Evolutionary conservation across 192 early-diverging fungal species (phyloP).

Genomic region (Dissophora globulifera): DNA sequence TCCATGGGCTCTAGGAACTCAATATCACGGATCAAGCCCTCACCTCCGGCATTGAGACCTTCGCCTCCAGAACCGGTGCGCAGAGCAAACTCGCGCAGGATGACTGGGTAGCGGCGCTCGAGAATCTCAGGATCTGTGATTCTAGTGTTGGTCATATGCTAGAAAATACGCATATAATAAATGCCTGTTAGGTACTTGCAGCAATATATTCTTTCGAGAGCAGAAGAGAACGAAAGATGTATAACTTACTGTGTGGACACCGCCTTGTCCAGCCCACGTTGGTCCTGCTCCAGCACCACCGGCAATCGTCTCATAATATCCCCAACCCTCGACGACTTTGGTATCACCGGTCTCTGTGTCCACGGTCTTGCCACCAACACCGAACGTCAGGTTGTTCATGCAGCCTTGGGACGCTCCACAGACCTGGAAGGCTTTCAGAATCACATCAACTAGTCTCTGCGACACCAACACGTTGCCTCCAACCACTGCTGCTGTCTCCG

Average conservation of each 20-base stretch:
- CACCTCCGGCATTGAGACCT: constrained; percentile 82
- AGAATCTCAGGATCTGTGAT: constrained; percentile 98
- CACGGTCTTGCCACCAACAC: constrained; percentile 69
- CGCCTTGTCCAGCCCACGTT: constrained; percentile 86
- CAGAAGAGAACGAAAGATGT: too few species aligned
- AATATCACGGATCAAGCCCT: constrained; percentile 93
- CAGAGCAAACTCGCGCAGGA: constrained; percentile 87
- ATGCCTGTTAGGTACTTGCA: too few species aligned
- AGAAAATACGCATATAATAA: too few species aligned
- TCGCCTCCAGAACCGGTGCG: constrained; percentile 80
- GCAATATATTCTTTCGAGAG: too few species aligned
- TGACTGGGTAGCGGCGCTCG: constrained; percentile 90
- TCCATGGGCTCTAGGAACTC: constrained; percentile 90
- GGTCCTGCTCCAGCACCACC: constrained; percentile 90
- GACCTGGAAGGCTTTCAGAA: constrained; percentile 89
- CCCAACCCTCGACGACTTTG: constrained; percentile 78
- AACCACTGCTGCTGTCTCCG: constrained; percentile 89
- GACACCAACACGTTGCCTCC: constrained; percentile 97
- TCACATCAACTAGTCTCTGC: constrained; percentile 92
- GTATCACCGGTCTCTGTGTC: constrained; percentile 58
- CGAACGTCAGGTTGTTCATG: constrained; percentile 98
- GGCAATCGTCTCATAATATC: constrained; percentile 97
- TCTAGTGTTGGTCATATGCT: constrained; percentile 97
- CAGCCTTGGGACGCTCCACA: constrained; percentile 94
- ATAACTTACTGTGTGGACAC: constrained; percentile 68